Evolutionary conservation across 495 filamentous ascomycete genomes (phyloP).

Genomic region (Aspergillus coremiiformis): DNA sequence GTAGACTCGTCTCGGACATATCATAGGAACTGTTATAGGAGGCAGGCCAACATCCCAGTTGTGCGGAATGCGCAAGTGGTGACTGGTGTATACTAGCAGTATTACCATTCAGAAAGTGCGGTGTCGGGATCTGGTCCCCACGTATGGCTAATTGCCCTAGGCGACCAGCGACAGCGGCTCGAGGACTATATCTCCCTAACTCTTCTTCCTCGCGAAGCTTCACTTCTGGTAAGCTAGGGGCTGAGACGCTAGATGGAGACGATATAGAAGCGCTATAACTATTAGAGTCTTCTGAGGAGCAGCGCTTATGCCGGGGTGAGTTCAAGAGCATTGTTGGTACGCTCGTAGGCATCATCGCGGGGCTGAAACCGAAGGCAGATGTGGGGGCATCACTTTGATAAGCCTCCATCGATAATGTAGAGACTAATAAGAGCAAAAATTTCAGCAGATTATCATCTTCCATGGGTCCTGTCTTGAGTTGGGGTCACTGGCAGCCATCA

Average conservation of each 20-base stretch:
- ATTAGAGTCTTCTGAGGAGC: slow-evolving; percentile 28
- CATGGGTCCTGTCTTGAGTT: neutral
- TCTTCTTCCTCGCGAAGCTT: slow-evolving; percentile 30
- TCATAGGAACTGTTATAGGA: slow-evolving; percentile 1
- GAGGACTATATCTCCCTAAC: slow-evolving; percentile 47
- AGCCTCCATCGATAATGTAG: neutral
- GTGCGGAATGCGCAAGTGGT: slow-evolving; percentile 5
- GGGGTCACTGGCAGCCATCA: slow-evolving; percentile 8
- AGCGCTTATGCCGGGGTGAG: slow-evolving; percentile 40
- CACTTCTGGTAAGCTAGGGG: slow-evolving; percentile 29
- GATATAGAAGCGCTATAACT: slow-evolving; percentile 30
- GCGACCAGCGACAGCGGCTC: slow-evolving; percentile 54
- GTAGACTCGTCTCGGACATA: slow-evolving; percentile 18
- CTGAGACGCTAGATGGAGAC: slow-evolving; percentile 29
- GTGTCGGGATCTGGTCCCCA: slow-evolving; percentile 30
- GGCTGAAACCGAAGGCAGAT: slow-evolving; percentile 14
- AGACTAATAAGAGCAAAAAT: neutral
- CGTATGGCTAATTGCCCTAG: slow-evolving; percentile 56
- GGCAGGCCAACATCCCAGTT: slow-evolving; percentile 9
- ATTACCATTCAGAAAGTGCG: slow-evolving; percentile 16
- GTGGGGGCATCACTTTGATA: slow-evolving; percentile 21
- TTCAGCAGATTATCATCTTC: neutral
- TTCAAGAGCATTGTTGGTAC: slow-evolving; percentile 17
- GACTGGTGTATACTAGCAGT: slow-evolving; percentile 10
- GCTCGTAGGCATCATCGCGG: slow-evolving; percentile 30